Conservation (phyloP, 140 eudicot species). For the Senecio squalidus region DNA sequence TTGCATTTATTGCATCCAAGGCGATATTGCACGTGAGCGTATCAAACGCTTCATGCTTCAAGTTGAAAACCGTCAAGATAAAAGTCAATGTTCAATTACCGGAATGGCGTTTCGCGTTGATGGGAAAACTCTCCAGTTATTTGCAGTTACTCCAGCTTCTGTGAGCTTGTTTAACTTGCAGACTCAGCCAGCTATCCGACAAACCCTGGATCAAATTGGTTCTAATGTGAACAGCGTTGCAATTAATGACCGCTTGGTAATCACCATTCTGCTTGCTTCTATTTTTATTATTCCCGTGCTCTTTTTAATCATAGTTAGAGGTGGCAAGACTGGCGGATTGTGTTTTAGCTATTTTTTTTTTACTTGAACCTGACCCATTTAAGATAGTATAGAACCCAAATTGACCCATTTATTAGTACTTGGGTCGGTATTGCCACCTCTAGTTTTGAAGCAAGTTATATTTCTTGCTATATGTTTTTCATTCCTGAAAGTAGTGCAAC, state of each 20-base stretch:
- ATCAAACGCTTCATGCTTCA: conserved; percentile 86
- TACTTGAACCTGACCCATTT: no score
- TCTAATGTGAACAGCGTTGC: conserved; percentile 60
- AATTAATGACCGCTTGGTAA: conserved; percentile 91
- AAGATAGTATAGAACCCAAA: no score
- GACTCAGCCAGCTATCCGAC: conserved; percentile 66
- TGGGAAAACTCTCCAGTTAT: conserved; percentile 71
- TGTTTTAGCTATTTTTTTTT: no score
- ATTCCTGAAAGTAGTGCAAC: not conserved
- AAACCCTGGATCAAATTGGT: conserved; percentile 90
- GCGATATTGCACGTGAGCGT: conserved; percentile 93
- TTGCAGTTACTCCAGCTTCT: conserved; percentile 88
- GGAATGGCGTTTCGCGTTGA: conserved; percentile 89
- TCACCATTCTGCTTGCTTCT: conserved; percentile 14
- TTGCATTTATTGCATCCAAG: conserved; percentile 90
- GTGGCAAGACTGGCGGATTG: no score
- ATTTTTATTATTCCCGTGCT: not conserved
- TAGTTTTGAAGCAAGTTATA: no score
- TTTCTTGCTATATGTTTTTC: conserved; percentile 6
- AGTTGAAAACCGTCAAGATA: conserved; percentile 56
- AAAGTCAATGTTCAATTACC: conserved; percentile 51
- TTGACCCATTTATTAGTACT: no score
- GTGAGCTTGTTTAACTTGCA: conserved; percentile 85
- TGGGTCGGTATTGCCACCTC: no score
- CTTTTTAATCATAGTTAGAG: no score